Evolutionary conservation across 192 early-diverging fungal genomes (phyloP).

Genomic region (Coemansia sp.): DNA sequence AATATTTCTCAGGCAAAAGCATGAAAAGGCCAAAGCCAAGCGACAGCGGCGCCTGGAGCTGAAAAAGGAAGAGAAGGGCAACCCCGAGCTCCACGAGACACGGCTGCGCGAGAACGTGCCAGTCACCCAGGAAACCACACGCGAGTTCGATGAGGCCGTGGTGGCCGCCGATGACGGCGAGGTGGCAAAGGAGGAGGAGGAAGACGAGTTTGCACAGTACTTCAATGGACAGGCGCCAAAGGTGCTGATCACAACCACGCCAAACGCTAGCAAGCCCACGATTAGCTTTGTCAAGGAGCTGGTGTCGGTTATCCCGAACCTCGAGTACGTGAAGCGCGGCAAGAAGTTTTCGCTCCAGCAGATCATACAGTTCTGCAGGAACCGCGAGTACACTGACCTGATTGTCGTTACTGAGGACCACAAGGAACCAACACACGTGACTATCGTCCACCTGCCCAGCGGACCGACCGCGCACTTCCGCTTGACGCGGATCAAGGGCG

Average conservation of each 20-base stretch:
- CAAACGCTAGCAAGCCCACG: slow-evolving; percentile 53
- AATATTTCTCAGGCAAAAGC: slow-evolving; percentile 70
- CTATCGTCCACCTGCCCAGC: slow-evolving; percentile 91
- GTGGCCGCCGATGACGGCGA: slow-evolving; percentile 77
- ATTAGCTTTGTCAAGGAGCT: slow-evolving; percentile 92
- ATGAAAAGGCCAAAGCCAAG: slow-evolving; percentile 77
- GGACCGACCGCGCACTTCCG: slow-evolving; percentile 98
- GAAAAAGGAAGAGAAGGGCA: slow-evolving; percentile 77
- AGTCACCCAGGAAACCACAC: slow-evolving; percentile 86
- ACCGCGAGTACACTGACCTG: slow-evolving; percentile 91
- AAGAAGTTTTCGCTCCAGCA: slow-evolving; percentile 85
- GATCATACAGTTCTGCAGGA: slow-evolving; percentile 88
- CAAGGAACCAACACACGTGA: slow-evolving; percentile 86
- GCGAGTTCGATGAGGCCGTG: slow-evolving; percentile 93
- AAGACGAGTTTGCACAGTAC: slow-evolving; percentile 86
- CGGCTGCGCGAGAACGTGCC: slow-evolving; percentile 90
- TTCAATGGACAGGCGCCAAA: slow-evolving; percentile 89
- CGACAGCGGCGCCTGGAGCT: slow-evolving; percentile 67
- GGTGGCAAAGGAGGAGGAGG: slow-evolving; percentile 79
- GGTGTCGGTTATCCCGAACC: slow-evolving; percentile 84
- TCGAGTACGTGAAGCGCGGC: slow-evolving; percentile 86
- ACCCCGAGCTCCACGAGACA: slow-evolving; percentile 83
- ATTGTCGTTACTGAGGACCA: slow-evolving; percentile 93
- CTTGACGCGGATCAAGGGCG: slow-evolving; percentile 76
- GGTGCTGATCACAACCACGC: slow-evolving; percentile 86